Conservation (phyloP, 2,329 filamentous ascomycete species). For the Xylariaceae sp. region DNA sequence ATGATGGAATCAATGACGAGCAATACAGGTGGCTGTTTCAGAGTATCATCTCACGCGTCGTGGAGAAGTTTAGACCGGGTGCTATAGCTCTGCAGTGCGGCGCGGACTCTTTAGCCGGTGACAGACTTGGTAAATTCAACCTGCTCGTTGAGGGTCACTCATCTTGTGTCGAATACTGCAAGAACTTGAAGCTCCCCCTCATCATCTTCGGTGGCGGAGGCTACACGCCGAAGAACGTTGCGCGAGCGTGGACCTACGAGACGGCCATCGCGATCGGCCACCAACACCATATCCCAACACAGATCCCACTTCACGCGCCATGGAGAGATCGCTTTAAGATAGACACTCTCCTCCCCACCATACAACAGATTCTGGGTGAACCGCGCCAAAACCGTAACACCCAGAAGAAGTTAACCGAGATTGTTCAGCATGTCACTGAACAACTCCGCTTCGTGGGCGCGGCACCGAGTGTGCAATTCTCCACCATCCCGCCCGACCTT, state of each 20-base stretch:
- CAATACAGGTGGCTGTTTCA: constrained; percentile 86
- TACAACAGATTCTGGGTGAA: constrained; percentile 67
- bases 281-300: constrained; percentile 62
- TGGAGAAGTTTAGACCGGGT: constrained; percentile 78
- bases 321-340: constrained; percentile 86
- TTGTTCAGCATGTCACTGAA: constrained; percentile 73
- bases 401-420: constrained; percentile 66
- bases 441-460: constrained; percentile 80
- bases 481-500: constrained; percentile 72
- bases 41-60: constrained; percentile 68
- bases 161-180: constrained; percentile 84
- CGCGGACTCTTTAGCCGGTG: constrained; percentile 88
- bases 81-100: constrained; percentile 95
- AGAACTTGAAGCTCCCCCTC: constrained; percentile 71
- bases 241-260: constrained; percentile 94
- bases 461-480: constrained; percentile 83
- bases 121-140: constrained; percentile 92
- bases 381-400: constrained; percentile 73
- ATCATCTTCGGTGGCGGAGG: constrained; percentile 91
- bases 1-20: constrained; percentile 85
- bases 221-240: constrained; percentile 94
- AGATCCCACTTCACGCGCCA: constrained; percentile 73
- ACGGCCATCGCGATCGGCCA: constrained; percentile 82
- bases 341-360: constrained; percentile 79
- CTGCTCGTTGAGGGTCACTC: constrained; percentile 93